Percentiles rank a stretch among this genome's conserved stretches.
phyloP scores from a whole-genome alignment of 75 land plant genomes.

The Pinus taeda region DNA sequence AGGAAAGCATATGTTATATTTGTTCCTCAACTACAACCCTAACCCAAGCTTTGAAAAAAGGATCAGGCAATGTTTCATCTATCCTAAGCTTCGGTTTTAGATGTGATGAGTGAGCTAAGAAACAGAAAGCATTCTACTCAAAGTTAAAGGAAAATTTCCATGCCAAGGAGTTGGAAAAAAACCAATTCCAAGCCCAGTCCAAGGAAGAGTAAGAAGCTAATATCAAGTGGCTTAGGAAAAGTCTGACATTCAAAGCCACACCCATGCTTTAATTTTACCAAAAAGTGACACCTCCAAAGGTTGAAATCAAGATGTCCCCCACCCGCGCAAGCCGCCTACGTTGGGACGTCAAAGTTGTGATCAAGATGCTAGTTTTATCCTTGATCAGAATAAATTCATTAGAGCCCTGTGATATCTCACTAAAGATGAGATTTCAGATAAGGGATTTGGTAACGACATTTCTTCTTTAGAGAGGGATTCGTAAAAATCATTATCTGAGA shows the following conservation, averaged over 20 bases:
- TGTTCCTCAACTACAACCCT: too few relatives aligned
- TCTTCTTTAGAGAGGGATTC: neutral
- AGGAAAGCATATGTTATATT: slow-evolving; percentile 33
- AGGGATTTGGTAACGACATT: neutral
- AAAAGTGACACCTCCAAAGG: slow-evolving; percentile 69
- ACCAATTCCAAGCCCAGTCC: slow-evolving; percentile 65
- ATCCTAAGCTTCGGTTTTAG: slow-evolving; percentile 46
- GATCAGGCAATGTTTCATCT: slow-evolving; percentile 3
- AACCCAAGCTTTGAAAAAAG: neutral
- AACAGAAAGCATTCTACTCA: slow-evolving; percentile 64
- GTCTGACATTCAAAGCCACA: slow-evolving; percentile 71
- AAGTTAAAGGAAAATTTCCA: slow-evolving; percentile 86
- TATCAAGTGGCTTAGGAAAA: slow-evolving; percentile 71
- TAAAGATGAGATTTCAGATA: neutral
- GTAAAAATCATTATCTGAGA: neutral
- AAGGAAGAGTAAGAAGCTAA: slow-evolving; percentile 84
- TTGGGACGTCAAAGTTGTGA: slow-evolving; percentile 58
- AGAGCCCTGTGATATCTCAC: too few relatives aligned
- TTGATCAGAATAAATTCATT: too few relatives aligned
- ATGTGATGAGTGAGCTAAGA: slow-evolving; percentile 54
- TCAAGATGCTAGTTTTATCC: too few relatives aligned
- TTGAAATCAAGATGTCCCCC: slow-evolving; percentile 77
- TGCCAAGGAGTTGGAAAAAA: slow-evolving; percentile 54
- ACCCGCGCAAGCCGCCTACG: slow-evolving; percentile 84
- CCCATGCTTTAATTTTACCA: slow-evolving; percentile 87